Base-by-base conservation (phyloP, 1,139 yeast species). In the Tardiomyces blankii region DNA sequence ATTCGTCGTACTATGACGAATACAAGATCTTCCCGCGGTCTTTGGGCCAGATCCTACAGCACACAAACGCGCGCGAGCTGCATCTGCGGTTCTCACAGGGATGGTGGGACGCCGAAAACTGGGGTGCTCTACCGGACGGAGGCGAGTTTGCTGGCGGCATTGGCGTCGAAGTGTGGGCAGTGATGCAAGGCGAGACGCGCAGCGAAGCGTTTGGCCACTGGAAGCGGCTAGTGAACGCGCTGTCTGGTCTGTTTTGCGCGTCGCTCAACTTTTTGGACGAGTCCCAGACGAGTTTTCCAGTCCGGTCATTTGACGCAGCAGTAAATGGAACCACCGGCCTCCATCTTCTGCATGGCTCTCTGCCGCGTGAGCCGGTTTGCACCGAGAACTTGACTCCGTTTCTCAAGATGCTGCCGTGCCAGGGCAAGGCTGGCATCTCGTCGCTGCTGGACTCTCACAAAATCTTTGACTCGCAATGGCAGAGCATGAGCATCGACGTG, bases 351-450 rank as follows among this genome's bases (percentile, higher is more conserved):
- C 73, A 95, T 51, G 96, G 96, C 7, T 85, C 96, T 0, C 73
- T 93, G 44, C 96, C 99, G 1, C 78, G 91, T 51, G 99, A 93
- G 59, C 96, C 97, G 0, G 82, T 93, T 14, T 93, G 99, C 66
- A 93, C 99, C 0, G 99, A 93, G 62, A 93, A 93, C 63, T 72
- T 93, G 59, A 89, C 99, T 0, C 98, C 98, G 0, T 87, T 91
- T 57, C 65, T 93, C 51, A 89, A 88, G 59, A 70, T 93, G 49
- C 70, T 93, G 32, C 98, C 98, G 2, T 85, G 97, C 9, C 81
- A 88, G 61, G 97, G 96, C 1, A 83, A 83, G 60, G 82, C 95
- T 0, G 99, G 99, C 1, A 69, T 91, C 39, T 77, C 96, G 0
- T 77, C 95, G 0, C 68, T 91, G 44, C 69, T 93, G 40, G 95